Evolutionary conservation across 2,329 filamentous ascomycete species (phyloP).

Genomic region (Cadophora malorum): DNA sequence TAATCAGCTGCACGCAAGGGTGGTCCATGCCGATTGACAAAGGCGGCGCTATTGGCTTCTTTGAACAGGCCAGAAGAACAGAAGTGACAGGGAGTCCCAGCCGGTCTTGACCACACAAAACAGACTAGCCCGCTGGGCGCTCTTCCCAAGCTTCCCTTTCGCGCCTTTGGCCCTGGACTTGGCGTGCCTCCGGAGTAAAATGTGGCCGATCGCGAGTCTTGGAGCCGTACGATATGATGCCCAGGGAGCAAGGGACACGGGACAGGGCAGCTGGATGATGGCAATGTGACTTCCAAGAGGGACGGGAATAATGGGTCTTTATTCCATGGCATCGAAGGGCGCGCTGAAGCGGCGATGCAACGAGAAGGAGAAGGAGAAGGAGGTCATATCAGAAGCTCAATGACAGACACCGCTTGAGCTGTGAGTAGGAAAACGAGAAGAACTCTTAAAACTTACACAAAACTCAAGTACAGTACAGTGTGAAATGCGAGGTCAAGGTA

Average conservation of each 20-base stretch:
- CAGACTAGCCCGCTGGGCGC: conserved; percentile 19
- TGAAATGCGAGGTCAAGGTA: not conserved
- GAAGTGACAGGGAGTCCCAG: not conserved
- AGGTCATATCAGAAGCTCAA: not conserved
- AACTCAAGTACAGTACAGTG: not conserved
- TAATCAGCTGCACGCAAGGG: conserved; percentile 2
- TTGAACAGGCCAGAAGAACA: conserved; percentile 7
- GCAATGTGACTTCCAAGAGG: conserved; percentile 11
- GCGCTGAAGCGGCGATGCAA: not conserved
- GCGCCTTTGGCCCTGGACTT: not conserved
- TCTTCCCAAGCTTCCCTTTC: conserved; percentile 22
- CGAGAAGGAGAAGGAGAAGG: not conserved
- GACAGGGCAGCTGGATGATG: conserved; percentile 4
- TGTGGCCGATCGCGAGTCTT: conserved; percentile 25
- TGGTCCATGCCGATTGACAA: conserved; percentile 20
- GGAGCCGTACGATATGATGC: conserved; percentile 1
- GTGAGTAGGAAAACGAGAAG: not conserved
- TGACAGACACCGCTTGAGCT: not conserved
- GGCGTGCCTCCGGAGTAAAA: conserved; percentile 12
- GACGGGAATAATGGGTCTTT: conserved; percentile 14
- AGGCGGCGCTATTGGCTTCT: conserved; percentile 23
- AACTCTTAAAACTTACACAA: not conserved
- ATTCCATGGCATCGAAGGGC: not conserved
- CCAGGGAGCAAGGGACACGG: conserved; percentile 2
- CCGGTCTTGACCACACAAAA: conserved; percentile 20